Evolutionary conservation across 495 filamentous ascomycete genomes (phyloP).

Genomic region (Trichocladium antarcticum): DNA sequence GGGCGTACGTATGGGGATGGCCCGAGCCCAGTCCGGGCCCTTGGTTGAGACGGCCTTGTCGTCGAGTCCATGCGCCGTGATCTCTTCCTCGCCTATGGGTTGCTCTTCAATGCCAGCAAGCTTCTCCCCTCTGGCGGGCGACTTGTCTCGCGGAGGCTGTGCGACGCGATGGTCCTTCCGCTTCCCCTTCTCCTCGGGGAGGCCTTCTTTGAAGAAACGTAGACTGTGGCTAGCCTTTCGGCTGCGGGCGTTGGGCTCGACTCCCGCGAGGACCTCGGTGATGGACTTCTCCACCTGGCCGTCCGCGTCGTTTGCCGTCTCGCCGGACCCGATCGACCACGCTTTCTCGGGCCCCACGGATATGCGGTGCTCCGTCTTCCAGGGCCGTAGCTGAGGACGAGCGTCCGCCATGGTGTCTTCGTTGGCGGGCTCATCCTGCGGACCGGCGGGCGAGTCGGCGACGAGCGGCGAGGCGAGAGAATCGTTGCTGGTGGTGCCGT

Average conservation of each 20-base stretch:
- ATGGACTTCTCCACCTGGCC: slow-evolving; percentile 71
- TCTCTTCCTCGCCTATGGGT: neutral
- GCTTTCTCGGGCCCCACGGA: slow-evolving; percentile 40
- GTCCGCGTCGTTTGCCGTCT: slow-evolving; percentile 29
- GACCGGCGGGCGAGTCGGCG: slow-evolving; percentile 8
- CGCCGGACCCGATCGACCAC: slow-evolving; percentile 44
- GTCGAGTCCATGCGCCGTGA: slow-evolving; percentile 1
- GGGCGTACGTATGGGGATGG: slow-evolving; percentile 12
- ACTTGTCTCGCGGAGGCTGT: slow-evolving; percentile 24
- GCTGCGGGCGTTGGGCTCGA: slow-evolving; percentile 71
- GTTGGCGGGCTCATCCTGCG: slow-evolving; percentile 15
- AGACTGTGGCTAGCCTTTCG: slow-evolving; percentile 90
- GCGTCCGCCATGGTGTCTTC: slow-evolving; percentile 23
- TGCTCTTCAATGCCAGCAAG: slow-evolving; percentile 7
- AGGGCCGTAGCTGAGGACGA: slow-evolving; percentile 30
- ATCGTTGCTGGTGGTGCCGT: slow-evolving; percentile 10
- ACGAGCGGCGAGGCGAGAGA: slow-evolving; percentile 8
- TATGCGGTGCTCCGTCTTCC: slow-evolving; percentile 35
- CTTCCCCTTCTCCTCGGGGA: slow-evolving; percentile 44
- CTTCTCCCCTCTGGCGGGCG: slow-evolving; percentile 8
- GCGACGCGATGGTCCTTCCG: slow-evolving; percentile 29
- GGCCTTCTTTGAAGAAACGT: slow-evolving; percentile 86
- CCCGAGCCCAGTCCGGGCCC: slow-evolving; percentile 4
- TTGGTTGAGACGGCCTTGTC: slow-evolving; percentile 4
- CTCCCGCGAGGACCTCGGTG: slow-evolving; percentile 63